phyloP scores from a whole-genome alignment of 1,284 basidiomycete species.

The Erythrobasidium hasegawianum region DNA sequence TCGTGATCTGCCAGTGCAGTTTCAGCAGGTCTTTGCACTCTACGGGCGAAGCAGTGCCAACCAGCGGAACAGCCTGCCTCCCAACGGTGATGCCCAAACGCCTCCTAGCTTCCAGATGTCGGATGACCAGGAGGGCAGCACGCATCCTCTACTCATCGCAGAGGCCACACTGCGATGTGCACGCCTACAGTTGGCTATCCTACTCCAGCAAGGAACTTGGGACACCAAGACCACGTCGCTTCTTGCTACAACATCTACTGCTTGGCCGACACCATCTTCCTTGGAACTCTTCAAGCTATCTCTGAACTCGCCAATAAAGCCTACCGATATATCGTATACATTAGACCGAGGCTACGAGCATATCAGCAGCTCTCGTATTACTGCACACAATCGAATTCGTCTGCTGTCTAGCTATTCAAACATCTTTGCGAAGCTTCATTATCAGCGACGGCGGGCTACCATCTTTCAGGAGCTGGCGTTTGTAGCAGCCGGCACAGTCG shows the following conservation, averaged over 20 bases:
- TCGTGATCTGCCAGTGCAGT: conserved; percentile 15
- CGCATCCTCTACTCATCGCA: conserved; percentile 41
- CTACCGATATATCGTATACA: neutral
- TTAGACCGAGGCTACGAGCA: conserved; percentile 12
- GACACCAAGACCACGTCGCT: neutral
- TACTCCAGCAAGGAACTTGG: conserved; percentile 9
- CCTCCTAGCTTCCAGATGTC: neutral
- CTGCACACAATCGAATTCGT: conserved; percentile 55
- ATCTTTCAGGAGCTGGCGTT: conserved; percentile 63
- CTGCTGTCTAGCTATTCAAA: conserved; percentile 66
- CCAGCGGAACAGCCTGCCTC: neutral
- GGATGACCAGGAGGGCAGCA: conserved; percentile 38
- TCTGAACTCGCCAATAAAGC: neutral
- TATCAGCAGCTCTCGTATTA: neutral
- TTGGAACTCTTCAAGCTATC: neutral
- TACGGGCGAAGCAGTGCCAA: conserved; percentile 3
- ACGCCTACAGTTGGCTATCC: conserved; percentile 21
- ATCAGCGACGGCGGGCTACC: conserved; percentile 77
- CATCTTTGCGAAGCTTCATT: conserved; percentile 71
- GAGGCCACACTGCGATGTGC: conserved; percentile 42
- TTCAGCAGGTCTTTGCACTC: conserved; percentile 1
- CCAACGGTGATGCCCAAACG: neutral
- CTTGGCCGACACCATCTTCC: conserved; percentile 6
- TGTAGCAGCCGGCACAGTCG: conserved; percentile 35
- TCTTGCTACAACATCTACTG: neutral